phyloP scores from a whole-genome alignment of 1,139 yeast species.

The Hansenula sp. region DNA sequence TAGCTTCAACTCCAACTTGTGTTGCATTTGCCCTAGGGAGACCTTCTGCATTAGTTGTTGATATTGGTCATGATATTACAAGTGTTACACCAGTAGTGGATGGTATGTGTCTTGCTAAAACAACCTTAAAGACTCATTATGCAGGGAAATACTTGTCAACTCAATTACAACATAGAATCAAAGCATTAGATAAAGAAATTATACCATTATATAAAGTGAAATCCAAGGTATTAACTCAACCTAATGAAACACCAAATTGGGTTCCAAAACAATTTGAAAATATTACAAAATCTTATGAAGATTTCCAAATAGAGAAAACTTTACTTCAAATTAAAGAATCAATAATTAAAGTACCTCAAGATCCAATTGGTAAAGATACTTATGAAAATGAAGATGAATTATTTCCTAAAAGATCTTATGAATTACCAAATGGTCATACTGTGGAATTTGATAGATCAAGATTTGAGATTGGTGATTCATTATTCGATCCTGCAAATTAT shows the following conservation, averaged over 20 bases:
- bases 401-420: conserved; percentile 50
- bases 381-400: conserved; percentile 12
- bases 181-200: conserved; percentile 13
- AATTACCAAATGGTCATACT: conserved; percentile 70
- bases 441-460: conserved; percentile 56
- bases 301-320: conserved; percentile 24
- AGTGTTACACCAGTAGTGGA: conserved; percentile 92
- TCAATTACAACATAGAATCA: conserved; percentile 28
- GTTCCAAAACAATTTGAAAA: conserved; percentile 19
- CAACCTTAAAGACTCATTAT: conserved; percentile 62
- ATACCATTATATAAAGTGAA: conserved; percentile 24
- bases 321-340: conserved; percentile 64
- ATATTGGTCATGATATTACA: conserved; percentile 80
- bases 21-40: conserved; percentile 91
- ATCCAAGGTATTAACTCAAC: conserved; percentile 16
- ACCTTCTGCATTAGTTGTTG: conserved; percentile 90
- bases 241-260: conserved; percentile 22
- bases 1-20: conserved; percentile 85
- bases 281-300: conserved; percentile 39
- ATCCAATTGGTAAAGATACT: conserved; percentile 9
- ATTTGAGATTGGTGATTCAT: conserved; percentile 63
- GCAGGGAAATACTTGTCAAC: conserved; percentile 56
- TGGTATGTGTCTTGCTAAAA: conserved; percentile 78
- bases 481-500: conserved; percentile 61
- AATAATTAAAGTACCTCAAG: conserved; percentile 41